Evolutionary conservation across 192 early-diverging fungal species (phyloP).

Genomic region (Backusella morwellensis): DNA sequence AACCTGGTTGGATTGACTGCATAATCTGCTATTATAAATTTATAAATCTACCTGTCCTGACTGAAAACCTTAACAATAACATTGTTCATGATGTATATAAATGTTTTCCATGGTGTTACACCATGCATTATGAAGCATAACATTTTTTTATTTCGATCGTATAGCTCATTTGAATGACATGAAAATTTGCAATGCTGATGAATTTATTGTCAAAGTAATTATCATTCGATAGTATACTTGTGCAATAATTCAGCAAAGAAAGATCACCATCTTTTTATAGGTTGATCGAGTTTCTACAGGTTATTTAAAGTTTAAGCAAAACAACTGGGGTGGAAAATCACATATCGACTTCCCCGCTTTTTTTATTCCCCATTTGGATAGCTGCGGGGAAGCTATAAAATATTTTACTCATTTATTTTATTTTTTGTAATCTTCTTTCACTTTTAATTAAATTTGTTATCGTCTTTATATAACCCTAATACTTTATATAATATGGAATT

Average conservation of each 20-base stretch:
- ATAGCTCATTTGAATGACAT: no score
- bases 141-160: no score
- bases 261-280: neutral
- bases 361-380: neutral
- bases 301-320: neutral
- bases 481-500: neutral
- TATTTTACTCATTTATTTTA: neutral
- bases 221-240: neutral
- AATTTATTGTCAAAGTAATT: neutral
- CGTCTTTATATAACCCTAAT: neutral
- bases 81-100: no score
- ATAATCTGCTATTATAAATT: no score
- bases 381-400: neutral
- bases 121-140: no score
- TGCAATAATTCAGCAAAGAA: neutral
- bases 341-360: neutral
- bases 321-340: neutral
- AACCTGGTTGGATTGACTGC: no score
- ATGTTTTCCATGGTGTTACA: no score
- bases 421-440: neutral
- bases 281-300: no score
- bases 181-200: no score
- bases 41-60: no score
- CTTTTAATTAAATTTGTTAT: neutral
- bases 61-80: no score